Evolutionary conservation across 1,139 yeast genomes (phyloP), one percentile per base, ranked within the genome.

Genomic region (Sugiyamaella castrensis): DNA sequence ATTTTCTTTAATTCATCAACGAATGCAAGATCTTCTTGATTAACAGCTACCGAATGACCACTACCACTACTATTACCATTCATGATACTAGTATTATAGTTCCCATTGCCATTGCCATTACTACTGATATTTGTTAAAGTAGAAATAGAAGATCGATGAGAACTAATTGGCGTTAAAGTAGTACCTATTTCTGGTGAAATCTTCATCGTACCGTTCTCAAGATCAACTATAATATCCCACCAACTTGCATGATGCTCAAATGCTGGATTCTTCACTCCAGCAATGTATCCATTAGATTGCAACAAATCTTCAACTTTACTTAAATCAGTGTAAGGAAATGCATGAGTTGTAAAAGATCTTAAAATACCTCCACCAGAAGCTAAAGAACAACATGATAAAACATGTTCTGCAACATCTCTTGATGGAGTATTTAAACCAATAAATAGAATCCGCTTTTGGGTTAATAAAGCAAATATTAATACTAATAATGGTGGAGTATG

Each of bases 261-360:
- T 48, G 83, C 80, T 10, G 85, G 84, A 63, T 82, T 81, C 55
- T 81, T 80, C 43, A 83, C 82, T 9, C 87, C 87, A 4, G 86
- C 87, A 59, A 81, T 70, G 62, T 68, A 81, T 26, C 81, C 79
- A 15, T 73, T 75, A 53, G 81, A 76, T 51, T 71, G 68, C 52
- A 77, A 74, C 55, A 81, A 66, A 16, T 79, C 71, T 53, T 80
- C 84, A 26, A 79, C 77, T 56, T 81, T 80, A 32, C 82, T 77
- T 26, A 81, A 76, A 58, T 82, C 86, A 2, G 82, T 73, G 51
- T 81, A 79, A 1, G 87, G 87, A 60, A 80, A 81, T 4, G 82
- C 72, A 50, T 63, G 61, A 61, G 58, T 69, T 29, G 75, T 66
- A 34, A 79, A 63, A 8, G 83, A 81, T 39, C 79, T 69, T 46